A percentile compares a stretch with the other conserved stretches of the same genome.
Evolutionary conservation across 2,329 filamentous ascomycete genomes (phyloP).

Genomic region (Spiromastix sp.): DNA sequence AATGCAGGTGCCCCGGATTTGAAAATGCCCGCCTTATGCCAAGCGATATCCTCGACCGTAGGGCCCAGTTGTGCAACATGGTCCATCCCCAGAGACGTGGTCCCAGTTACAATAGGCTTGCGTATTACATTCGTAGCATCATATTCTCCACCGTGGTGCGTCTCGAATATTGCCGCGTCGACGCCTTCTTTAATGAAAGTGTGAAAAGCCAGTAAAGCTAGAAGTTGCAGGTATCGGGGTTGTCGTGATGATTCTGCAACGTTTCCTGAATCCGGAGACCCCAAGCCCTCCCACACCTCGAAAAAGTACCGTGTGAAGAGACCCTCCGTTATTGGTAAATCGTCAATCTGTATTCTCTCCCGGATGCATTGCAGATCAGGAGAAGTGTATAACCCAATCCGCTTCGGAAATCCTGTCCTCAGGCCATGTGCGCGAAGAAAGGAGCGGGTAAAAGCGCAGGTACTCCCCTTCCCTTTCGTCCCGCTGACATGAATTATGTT

Average conservation of each 20-base stretch:
- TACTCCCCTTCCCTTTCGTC: conserved; percentile 69
- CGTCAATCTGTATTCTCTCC: conserved; percentile 30
- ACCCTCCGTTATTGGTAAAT: conserved; percentile 17
- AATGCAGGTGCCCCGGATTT: conserved; percentile 51
- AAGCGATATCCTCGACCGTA: conserved; percentile 56
- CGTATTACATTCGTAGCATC: conserved; percentile 60
- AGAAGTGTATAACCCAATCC: conserved; percentile 18
- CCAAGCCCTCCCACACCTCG: conserved; percentile 29
- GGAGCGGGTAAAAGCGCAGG: conserved; percentile 56
- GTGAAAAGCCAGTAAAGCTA: conserved; percentile 57
- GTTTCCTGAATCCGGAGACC: neutral
- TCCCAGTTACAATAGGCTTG: conserved; percentile 47
- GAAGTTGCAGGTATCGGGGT: conserved; percentile 40
- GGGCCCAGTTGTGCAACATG: conserved; percentile 54
- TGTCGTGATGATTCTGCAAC: conserved; percentile 16
- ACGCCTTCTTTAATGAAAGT: conserved; percentile 54
- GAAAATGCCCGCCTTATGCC: conserved; percentile 66
- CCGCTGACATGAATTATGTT: conserved; percentile 62
- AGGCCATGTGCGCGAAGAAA: conserved; percentile 42
- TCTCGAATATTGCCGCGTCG: conserved; percentile 55
- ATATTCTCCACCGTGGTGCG: conserved; percentile 56
- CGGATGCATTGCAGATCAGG: conserved; percentile 21
- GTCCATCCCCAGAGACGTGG: conserved; percentile 59
- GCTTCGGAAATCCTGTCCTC: conserved; percentile 18
- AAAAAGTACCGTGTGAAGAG: conserved; percentile 19